A percentile compares a stretch with the other conserved stretches of the same genome.
Evolutionary conservation across 2,329 filamentous ascomycete genomes (phyloP).

Genomic region (Remersonia thermophila): DNA sequence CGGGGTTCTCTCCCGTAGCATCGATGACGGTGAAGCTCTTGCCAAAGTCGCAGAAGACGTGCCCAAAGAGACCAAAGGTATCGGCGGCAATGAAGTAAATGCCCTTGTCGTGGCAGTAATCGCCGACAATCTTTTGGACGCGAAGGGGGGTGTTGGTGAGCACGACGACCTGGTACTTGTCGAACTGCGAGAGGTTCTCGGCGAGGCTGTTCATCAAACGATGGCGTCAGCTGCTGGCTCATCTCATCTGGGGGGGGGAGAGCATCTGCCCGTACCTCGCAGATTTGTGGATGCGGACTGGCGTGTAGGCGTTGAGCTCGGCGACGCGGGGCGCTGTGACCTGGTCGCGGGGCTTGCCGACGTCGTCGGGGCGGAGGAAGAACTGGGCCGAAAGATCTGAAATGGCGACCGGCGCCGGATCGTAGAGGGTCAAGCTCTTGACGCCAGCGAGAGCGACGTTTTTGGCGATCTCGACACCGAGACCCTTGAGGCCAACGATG

Average conservation of each 20-base stretch:
- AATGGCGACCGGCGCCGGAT: slow-evolving; percentile 72
- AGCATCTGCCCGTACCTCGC: slow-evolving; percentile 29
- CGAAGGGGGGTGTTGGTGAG: slow-evolving; percentile 73
- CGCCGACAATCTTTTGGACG: slow-evolving; percentile 71
- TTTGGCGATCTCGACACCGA: slow-evolving; percentile 97
- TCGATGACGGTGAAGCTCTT: slow-evolving; percentile 86
- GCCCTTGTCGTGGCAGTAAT: slow-evolving; percentile 88
- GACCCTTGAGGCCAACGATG: slow-evolving; percentile 78
- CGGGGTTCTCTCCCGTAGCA: slow-evolving; percentile 75
- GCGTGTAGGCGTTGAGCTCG: slow-evolving; percentile 93
- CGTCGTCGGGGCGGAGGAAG: slow-evolving; percentile 78
- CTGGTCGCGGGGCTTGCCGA: slow-evolving; percentile 81
- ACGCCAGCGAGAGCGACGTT: slow-evolving; percentile 96
- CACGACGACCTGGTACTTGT: slow-evolving; percentile 86
- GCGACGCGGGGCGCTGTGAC: slow-evolving; percentile 81
- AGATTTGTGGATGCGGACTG: slow-evolving; percentile 63
- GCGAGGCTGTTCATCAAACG: slow-evolving; percentile 44
- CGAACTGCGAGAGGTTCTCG: slow-evolving; percentile 66
- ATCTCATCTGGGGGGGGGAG: too few relatives aligned
- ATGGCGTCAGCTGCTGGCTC: slow-evolving; percentile 7
- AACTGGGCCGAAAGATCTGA: slow-evolving; percentile 94
- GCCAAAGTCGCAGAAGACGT: slow-evolving; percentile 95
- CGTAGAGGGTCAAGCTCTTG: slow-evolving; percentile 89
- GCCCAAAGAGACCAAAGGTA: slow-evolving; percentile 87
- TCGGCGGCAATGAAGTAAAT: slow-evolving; percentile 84